phyloP scores from a whole-genome alignment of 1,284 basidiomycete genomes.

The Somion occarium region DNA sequence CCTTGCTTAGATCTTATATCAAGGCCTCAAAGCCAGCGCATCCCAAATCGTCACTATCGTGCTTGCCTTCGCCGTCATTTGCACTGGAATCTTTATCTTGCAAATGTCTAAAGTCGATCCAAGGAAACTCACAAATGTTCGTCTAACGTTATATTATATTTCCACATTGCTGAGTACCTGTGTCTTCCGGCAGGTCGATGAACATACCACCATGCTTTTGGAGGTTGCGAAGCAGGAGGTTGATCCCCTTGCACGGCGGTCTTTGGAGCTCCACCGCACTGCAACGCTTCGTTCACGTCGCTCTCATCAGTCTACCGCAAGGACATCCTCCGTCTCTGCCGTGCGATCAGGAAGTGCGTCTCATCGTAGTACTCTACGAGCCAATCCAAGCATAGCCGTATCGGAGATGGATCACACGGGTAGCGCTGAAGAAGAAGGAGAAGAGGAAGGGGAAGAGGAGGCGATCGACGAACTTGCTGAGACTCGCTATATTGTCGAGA shows the following conservation, averaged over 20 bases:
- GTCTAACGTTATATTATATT: too few relatives aligned
- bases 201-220: constrained; percentile 23
- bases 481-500: constrained; percentile 21
- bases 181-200: constrained; percentile 19
- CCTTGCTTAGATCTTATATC: constrained; percentile 46
- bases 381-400: too few relatives aligned
- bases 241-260: constrained; percentile 19
- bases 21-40: constrained; percentile 55
- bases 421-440: constrained; percentile 21
- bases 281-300: constrained; percentile 21
- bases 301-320: constrained; percentile 14
- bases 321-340: background rate
- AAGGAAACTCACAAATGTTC: constrained; percentile 31
- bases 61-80: constrained; percentile 52
- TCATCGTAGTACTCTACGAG: background rate
- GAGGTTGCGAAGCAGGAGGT: constrained; percentile 26
- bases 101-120: constrained; percentile 66
- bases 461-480: constrained; percentile 12
- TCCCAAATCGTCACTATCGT: constrained; percentile 57
- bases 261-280: constrained; percentile 17
- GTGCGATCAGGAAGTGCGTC: background rate
- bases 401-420: background rate
- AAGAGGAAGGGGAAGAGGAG: constrained; percentile 1
- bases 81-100: constrained; percentile 55
- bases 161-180: too few relatives aligned